Conservation (phyloP, 2,329 filamentous ascomycete genomes). For the Stemphylium lycopersici region DNA sequence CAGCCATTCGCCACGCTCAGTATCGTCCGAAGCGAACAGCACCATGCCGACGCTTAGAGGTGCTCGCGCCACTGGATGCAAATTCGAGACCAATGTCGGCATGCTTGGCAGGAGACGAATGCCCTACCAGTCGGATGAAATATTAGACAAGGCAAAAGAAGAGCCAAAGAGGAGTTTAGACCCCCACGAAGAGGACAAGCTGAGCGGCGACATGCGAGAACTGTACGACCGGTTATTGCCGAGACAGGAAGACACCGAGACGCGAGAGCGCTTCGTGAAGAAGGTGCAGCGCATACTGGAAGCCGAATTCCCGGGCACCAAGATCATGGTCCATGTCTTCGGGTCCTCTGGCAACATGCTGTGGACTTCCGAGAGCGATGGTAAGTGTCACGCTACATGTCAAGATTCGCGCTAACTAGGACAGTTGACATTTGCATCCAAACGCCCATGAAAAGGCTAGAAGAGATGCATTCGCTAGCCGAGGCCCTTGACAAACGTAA, state of each 20-base stretch:
- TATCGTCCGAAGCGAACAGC: conserved; percentile 86
- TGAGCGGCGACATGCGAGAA: conserved; percentile 83
- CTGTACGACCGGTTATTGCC: conserved; percentile 87
- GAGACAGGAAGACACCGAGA: conserved; percentile 76
- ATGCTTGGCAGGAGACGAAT: conserved; percentile 79
- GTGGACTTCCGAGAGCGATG: conserved; percentile 94
- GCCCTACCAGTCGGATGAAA: conserved; percentile 87
- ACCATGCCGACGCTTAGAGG: conserved; percentile 71
- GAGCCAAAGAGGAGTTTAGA: conserved; percentile 63
- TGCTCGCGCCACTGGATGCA: conserved; percentile 68
- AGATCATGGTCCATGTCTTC: conserved; percentile 92
- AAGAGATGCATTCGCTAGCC: conserved; percentile 89
- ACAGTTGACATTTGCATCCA: conserved; percentile 97
- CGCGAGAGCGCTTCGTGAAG: conserved; percentile 75
- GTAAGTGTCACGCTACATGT: conserved; percentile 57
- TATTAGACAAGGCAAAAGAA: conserved; percentile 73
- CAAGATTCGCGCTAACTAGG: conserved; percentile 28
- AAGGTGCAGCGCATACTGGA: conserved; percentile 91
- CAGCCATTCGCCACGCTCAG: conserved; percentile 86
- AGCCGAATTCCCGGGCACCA: conserved; percentile 86
- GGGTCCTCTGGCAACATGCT: conserved; percentile 96
- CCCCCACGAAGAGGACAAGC: conserved; percentile 53
- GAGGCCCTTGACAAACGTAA: conserved; percentile 83
- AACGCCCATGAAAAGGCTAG: conserved; percentile 83
- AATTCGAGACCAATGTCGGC: conserved; percentile 85